Evolutionary conservation across 1,139 yeast species (phyloP).

Genomic region (Nadsonia commutata): DNA sequence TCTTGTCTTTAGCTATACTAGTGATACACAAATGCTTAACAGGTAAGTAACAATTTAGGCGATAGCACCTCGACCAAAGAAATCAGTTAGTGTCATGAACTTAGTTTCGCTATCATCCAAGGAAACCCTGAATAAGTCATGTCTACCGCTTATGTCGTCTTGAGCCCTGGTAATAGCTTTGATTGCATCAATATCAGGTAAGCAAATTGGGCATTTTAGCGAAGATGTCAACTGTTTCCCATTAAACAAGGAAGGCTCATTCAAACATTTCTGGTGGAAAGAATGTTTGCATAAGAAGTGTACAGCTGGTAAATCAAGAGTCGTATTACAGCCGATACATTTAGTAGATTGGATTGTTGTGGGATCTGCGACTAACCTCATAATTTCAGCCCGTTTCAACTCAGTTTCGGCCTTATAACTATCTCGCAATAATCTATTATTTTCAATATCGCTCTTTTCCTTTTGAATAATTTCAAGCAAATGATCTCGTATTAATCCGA

Average conservation of each 20-base stretch:
- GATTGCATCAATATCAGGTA: conserved; percentile 52
- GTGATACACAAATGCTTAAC: too few relatives aligned
- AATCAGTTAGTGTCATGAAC: conserved; percentile 64
- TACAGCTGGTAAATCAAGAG: conserved; percentile 63
- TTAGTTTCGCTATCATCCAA: conserved; percentile 48
- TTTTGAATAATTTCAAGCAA: conserved; percentile 46
- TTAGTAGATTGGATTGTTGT: conserved; percentile 50
- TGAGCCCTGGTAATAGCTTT: conserved; percentile 46
- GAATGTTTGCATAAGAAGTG: conserved; percentile 84
- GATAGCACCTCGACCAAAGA: conserved; percentile 79
- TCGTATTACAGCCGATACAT: conserved; percentile 58
- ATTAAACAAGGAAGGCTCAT: conserved; percentile 14
- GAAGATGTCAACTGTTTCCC: conserved; percentile 14
- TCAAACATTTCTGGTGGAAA: conserved; percentile 70
- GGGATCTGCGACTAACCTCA: conserved; percentile 39
- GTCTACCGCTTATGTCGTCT: conserved; percentile 43
- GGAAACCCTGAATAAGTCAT: conserved; percentile 46
- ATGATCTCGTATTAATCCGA: conserved; percentile 61
- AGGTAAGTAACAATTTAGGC: too few relatives aligned
- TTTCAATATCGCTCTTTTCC: conserved; percentile 51
- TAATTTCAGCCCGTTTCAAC: conserved; percentile 37
- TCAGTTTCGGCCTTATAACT: conserved; percentile 59
- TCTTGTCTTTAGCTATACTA: too few relatives aligned
- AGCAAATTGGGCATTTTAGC: conserved; percentile 56
- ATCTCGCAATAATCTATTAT: conserved; percentile 50